Conservation (phyloP, 2,329 filamentous ascomycete genomes). For the Stylonectria norvegica region DNA sequence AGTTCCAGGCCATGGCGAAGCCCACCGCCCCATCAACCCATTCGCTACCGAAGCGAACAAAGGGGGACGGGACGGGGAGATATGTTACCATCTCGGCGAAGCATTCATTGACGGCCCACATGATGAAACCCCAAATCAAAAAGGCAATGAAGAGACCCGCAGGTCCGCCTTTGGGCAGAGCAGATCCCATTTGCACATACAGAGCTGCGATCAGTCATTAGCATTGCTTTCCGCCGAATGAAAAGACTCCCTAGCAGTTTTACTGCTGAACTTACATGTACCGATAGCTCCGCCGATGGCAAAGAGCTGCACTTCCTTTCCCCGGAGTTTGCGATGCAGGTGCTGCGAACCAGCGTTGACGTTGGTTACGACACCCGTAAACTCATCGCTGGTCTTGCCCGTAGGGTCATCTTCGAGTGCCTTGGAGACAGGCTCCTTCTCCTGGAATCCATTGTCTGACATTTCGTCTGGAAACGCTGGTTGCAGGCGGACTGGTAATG, state of each 20-base stretch:
- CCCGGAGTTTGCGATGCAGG: conserved; percentile 7
- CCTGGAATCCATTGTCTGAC: background rate
- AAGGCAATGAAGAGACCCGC: conserved; percentile 10
- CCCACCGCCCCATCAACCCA: conserved; percentile 10
- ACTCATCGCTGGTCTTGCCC: background rate
- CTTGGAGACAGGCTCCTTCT: background rate
- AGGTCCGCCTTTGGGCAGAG: conserved; percentile 8
- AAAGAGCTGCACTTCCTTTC: conserved; percentile 10
- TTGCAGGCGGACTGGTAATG: no score
- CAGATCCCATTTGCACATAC: conserved; percentile 11
- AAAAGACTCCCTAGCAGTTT: background rate
- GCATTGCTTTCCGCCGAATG: background rate
- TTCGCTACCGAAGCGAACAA: conserved; percentile 8
- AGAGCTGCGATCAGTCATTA: conserved; percentile 3
- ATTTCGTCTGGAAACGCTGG: background rate
- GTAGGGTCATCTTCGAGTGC: conserved; percentile 1
- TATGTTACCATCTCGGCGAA: conserved; percentile 11
- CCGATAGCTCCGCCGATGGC: conserved; percentile 11
- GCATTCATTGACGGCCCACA: conserved; percentile 10
- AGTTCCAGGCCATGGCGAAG: conserved; percentile 27
- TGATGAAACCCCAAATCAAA: conserved; percentile 3
- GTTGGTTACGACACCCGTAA: no score
- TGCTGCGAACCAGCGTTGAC: conserved; percentile 7
- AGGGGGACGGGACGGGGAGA: conserved; percentile 6
- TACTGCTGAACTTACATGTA: conserved; percentile 7